A percentile compares a stretch with the other conserved stretches of the same genome.
These are phyloP conservation scores for Saturnispora saitoi DNA, from an alignment of 805 yeast genomes.

Conservation along the genomic window DNA sequence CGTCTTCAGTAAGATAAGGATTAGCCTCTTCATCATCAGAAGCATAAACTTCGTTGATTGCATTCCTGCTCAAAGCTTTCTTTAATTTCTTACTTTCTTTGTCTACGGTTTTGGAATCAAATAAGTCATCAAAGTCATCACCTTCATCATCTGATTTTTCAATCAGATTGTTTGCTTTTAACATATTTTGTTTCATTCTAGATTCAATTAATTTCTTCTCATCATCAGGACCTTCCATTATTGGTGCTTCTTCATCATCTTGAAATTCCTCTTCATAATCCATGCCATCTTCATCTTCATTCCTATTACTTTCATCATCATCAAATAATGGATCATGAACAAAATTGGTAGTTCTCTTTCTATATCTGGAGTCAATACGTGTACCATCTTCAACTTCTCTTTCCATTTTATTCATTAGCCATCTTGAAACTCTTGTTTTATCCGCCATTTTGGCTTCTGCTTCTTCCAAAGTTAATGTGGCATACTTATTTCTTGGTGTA, in stretches of 20 bases:
- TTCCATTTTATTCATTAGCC: constrained; percentile 90
- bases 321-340: constrained; percentile 28
- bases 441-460: constrained; percentile 88
- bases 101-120: constrained; percentile 65
- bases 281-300: constrained; percentile 76
- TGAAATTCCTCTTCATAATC: constrained; percentile 97
- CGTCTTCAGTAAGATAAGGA: constrained; percentile 73
- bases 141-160: constrained; percentile 54
- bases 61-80: constrained; percentile 76
- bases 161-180: constrained; percentile 65
- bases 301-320: constrained; percentile 34
- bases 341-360: constrained; percentile 31
- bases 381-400: constrained; percentile 50
- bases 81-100: constrained; percentile 84
- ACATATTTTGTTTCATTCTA: constrained; percentile 77
- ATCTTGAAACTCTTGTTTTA: constrained; percentile 66
- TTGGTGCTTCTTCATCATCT: constrained; percentile 98
- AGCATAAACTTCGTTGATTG: constrained; percentile 82
- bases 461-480: constrained; percentile 89
- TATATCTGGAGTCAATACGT: constrained; percentile 42
- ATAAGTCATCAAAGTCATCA: constrained; percentile 61
- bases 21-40: constrained; percentile 64
- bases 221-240: constrained; percentile 92
- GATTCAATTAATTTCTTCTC: constrained; percentile 85
- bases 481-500: constrained; percentile 87